Conservation (phyloP, 2,329 filamentous ascomycete species). For the Aspergillus viridinutans region DNA sequence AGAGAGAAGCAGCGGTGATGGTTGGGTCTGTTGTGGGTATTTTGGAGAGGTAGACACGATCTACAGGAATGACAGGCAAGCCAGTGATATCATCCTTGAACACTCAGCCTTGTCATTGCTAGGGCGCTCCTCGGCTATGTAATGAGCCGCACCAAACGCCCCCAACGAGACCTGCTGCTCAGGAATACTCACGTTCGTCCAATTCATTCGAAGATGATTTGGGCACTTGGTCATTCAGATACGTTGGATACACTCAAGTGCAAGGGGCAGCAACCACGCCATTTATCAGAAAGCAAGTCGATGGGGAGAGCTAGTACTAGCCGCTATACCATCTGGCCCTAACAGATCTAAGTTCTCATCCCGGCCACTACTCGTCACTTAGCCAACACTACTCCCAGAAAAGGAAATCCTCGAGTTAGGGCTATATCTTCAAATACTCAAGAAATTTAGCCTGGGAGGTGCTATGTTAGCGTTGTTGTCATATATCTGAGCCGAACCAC, state of each 20-base stretch:
- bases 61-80: neutral
- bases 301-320: too few species aligned
- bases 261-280: neutral
- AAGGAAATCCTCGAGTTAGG: neutral
- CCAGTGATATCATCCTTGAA: neutral
- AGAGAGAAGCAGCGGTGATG: conserved; percentile 93
- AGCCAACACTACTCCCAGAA: neutral
- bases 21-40: conserved; percentile 72
- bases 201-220: too few species aligned
- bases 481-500: too few species aligned
- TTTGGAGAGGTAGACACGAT: conserved; percentile 25
- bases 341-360: too few species aligned
- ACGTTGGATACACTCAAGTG: neutral
- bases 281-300: neutral
- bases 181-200: too few species aligned
- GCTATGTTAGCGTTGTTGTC: too few species aligned
- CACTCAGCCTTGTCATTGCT: neutral
- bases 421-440: neutral
- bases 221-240: too few species aligned
- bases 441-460: too few species aligned
- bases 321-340: too few species aligned
- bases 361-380: neutral
- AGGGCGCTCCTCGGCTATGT: neutral
- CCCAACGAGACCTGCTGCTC: too few species aligned
- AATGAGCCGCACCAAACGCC: neutral